Evolutionary conservation across 495 filamentous ascomycete species (phyloP), one percentile per base, ranked within the genome.

Genomic region (Baudoinia panamericana): DNA sequence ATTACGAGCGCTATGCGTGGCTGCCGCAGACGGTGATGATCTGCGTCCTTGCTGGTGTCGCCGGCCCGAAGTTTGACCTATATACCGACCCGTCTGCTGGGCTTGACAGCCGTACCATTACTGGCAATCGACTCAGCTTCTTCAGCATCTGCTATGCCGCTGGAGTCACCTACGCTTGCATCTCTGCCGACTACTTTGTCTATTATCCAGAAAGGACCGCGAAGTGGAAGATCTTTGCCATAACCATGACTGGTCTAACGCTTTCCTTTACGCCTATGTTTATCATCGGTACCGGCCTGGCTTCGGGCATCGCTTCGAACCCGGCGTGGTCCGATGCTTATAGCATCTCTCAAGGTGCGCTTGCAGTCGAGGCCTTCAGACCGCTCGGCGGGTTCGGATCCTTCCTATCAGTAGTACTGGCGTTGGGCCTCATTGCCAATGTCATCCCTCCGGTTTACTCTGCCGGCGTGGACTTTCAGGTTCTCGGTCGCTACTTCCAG

Each of bases 1-100:
- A 66, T 41, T 86, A 82, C 56, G 75, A 83, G 63, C 66, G 76
- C 60, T 81, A 74, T 46, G 78, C 78, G 1, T 83, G 77, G 59
- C 53, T 84, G 15, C 78, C 80, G 4, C 77, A 80, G 55, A 42
- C 79, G 9, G 61, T 80, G 9, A 73, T 76, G 2, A 56, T 80
- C 11, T 72, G 70, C 50, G 76, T 83, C 28, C 66, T 86, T 0
- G 73, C 75, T 42, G 78, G 79, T 4, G 70, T 73, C 18, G 76
- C 81, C 2, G 73, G 76, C 0, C 61, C 64, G 2, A 68, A 74
- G 17, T 85, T 78, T 46, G 72, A 85, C 50, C 51, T 76, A 13
- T 36, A 41, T 17, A 56, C 62, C 0, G 66, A 64, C 3, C 56
- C 59, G 5, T 72, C 75, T 11, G 42, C 48, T 3, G 73, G 69